Percentiles rank a stretch among this genome's conserved stretches.
phyloP scores from a whole-genome alignment of 306 rosid species.

The Corylus avellana region DNA sequence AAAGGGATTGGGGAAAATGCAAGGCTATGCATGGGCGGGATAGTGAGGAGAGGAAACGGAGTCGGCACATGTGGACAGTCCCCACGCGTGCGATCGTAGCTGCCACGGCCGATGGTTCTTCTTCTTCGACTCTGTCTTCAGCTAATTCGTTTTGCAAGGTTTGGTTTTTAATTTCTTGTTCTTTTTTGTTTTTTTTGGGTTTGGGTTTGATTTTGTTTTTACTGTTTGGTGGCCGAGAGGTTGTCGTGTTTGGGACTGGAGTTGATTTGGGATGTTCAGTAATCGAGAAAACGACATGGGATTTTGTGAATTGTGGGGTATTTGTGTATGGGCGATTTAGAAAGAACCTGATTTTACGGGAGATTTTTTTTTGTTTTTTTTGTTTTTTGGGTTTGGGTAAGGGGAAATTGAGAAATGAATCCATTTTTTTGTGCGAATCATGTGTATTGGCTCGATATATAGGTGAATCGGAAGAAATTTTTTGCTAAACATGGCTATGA shows the following conservation, averaged over 20 bases:
- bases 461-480: neutral
- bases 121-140: conserved; percentile 8
- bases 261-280: neutral
- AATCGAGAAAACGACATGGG: neutral
- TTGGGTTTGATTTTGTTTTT: neutral
- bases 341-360: neutral
- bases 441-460: neutral
- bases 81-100: conserved; percentile 80
- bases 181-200: neutral
- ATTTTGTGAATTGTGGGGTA: neutral
- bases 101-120: conserved; percentile 43
- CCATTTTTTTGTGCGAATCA: neutral
- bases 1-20: conserved; percentile 58
- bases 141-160: conserved; percentile 17
- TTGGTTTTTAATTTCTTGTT: neutral
- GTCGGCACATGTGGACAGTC: conserved; percentile 99
- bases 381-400: neutral
- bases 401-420: neutral
- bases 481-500: neutral
- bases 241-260: neutral
- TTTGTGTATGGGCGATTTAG: neutral
- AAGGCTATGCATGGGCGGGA: conserved; percentile 91
- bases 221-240: neutral
- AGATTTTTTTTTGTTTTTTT: neutral
- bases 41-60: conserved; percentile 76